Base-by-base conservation (phyloP, 1,284 basidiomycete genomes). In the Peniophora sp. region DNA sequence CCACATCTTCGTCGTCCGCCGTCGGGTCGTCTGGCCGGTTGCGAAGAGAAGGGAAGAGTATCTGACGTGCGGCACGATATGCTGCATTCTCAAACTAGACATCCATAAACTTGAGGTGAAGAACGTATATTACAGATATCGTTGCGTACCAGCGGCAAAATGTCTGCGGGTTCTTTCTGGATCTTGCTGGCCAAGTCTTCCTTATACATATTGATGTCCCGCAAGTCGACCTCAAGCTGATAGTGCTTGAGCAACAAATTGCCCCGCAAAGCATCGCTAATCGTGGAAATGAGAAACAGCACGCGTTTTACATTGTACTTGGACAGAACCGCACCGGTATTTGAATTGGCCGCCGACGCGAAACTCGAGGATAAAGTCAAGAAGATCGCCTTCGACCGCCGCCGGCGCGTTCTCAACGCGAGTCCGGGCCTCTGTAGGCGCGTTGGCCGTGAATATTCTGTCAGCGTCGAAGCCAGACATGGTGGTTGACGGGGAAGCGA, bases 141-240 rank as follows among this genome's bases (percentile, higher is more conserved):
- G 22, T 24, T 41, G 63, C 74, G 55, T 54, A 97, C 95, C 59
- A 97, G 67, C 20, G 94, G 92, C 39, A 99, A 72, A 53, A 96
- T 81, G 57, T 98, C 97, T 19, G 86, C 83, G 2, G 97, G 97
- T 58, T 78, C 76, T 58, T 95, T 90, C 61, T 97, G 90, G 50
- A 98, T 84, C 23, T 83, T 81, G 65, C 96, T 92, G 1, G 93
- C 93, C 17, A 99, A 75, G 63, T 96, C 91, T 60, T 97, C 92
- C 62, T 95, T 94, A 76, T 88, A 99, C 20, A 96, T 75, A 56
- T 86, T 83, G 45, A 99, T 70, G 69, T 99, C 93, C 47, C 87
- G 81, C 57, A 99, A 78, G 66, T 97, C 92, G 19, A 99, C 86
- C 62, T 99, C 95, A 20, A 99, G 79, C 17, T 93, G 80, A 62